phyloP scores from a whole-genome alignment of 2,329 filamentous ascomycete species.

The Tolypocladium ophioglossoides region DNA sequence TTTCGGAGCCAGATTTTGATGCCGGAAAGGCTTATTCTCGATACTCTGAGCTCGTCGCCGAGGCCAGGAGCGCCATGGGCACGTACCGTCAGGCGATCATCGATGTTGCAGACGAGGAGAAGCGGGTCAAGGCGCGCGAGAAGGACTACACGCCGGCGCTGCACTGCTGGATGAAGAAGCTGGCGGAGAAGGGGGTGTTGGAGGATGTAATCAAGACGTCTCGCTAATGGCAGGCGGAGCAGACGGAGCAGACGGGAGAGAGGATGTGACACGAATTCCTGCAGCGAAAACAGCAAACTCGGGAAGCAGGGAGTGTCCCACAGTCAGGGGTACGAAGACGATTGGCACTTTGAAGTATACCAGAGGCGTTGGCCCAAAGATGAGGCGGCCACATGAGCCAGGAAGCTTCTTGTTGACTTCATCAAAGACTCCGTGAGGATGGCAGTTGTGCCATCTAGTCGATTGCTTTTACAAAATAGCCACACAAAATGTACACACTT shows the following conservation, averaged over 20 bases:
- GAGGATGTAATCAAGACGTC: slow-evolving; percentile 24
- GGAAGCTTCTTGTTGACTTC: neutral
- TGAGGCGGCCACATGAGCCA: neutral
- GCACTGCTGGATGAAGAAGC: slow-evolving; percentile 55
- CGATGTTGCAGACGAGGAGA: slow-evolving; percentile 34
- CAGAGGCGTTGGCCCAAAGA: neutral
- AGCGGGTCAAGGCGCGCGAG: slow-evolving; percentile 42
- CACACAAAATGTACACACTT: neutral
- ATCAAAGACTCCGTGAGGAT: neutral
- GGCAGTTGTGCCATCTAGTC: neutral
- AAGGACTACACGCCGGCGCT: slow-evolving; percentile 62
- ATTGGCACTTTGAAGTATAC: neutral
- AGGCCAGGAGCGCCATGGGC: slow-evolving; percentile 30
- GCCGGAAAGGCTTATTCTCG: slow-evolving; percentile 20
- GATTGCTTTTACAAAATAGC: neutral
- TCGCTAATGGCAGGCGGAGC: slow-evolving; percentile 1
- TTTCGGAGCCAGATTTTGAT: slow-evolving; percentile 5
- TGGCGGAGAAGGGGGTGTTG: slow-evolving; percentile 57
- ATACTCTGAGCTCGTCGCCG: slow-evolving; percentile 25
- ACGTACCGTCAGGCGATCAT: slow-evolving; percentile 39
- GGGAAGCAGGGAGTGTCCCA: neutral
- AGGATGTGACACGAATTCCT: neutral
- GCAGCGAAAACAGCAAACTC: neutral
- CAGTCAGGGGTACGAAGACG: too few relatives aligned
- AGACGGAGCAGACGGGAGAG: neutral